Evolutionary conservation across 2,329 filamentous ascomycete genomes (phyloP).

Genomic region (Herpotrichia juniperi): DNA sequence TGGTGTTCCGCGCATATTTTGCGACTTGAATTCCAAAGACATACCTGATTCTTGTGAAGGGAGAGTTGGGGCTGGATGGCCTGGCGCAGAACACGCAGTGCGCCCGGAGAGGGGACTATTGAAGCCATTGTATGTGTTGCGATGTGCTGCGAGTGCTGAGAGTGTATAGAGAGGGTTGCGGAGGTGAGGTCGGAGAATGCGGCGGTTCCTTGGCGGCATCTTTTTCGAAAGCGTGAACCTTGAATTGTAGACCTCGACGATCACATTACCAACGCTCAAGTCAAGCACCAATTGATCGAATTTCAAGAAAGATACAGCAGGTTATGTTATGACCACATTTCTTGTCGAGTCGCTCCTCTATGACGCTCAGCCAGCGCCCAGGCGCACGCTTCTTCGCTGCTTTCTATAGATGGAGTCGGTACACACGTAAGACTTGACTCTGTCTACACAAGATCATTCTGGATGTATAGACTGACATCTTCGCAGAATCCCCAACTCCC

Average conservation of each 20-base stretch:
- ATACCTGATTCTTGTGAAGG: too few relatives aligned
- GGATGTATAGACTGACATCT: not conserved
- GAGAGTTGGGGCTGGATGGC: slow-evolving; percentile 25
- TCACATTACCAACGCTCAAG: not conserved
- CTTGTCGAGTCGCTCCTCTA: not conserved
- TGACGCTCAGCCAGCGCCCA: slow-evolving; percentile 15
- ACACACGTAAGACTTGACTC: slow-evolving; percentile 27
- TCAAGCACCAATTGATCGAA: not conserved
- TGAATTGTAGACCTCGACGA: not conserved
- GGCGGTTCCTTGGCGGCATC: slow-evolving; percentile 18
- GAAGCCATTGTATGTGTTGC: slow-evolving; percentile 31
- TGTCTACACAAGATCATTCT: not conserved
- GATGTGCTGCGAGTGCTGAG: not conserved
- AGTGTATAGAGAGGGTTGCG: slow-evolving; percentile 22
- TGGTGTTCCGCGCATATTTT: too few relatives aligned
- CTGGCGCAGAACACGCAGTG: slow-evolving; percentile 37
- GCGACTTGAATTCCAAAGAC: too few relatives aligned
- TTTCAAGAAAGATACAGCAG: not conserved
- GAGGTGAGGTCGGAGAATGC: slow-evolving; percentile 20
- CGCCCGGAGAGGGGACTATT: slow-evolving; percentile 39
- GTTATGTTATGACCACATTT: not conserved
- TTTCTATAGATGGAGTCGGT: slow-evolving; percentile 51
- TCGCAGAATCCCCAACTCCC: not conserved
- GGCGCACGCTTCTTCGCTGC: slow-evolving; percentile 49
- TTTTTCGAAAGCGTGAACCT: slow-evolving; percentile 14